phyloP scores from a whole-genome alignment of 192 early-diverging fungal species.

The Cetraspora pellucida region DNA sequence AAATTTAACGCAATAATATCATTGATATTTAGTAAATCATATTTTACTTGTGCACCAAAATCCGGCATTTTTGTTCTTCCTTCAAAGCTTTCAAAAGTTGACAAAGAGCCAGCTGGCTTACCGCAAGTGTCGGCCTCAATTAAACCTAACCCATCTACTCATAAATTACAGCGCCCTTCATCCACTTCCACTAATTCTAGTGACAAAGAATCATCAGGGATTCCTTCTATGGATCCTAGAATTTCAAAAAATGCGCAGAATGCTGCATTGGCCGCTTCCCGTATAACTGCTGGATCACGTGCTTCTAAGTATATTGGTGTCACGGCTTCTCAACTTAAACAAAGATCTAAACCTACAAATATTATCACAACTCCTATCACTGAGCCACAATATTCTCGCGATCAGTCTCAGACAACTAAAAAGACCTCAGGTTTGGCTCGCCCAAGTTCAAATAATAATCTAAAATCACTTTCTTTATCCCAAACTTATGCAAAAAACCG shows the following conservation, averaged over 20 bases:
- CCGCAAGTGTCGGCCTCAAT: not conserved
- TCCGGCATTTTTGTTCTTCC: conserved; percentile 75
- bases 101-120: conserved; percentile 15
- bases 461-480: no score
- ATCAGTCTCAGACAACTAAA: not conserved
- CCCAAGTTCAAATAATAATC: conserved; percentile 2
- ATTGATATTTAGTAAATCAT: conserved; percentile 52
- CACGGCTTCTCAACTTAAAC: conserved; percentile 56
- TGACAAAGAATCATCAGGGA: conserved; percentile 23
- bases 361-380: not conserved
- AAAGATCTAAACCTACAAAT: conserved; percentile 33
- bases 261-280: conserved; percentile 49
- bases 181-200: conserved; percentile 28
- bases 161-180: conserved; percentile 31
- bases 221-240: conserved; percentile 22
- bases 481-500: not conserved
- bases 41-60: conserved; percentile 71
- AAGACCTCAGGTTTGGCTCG: conserved; percentile 2
- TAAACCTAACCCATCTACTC: not conserved
- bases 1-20: not conserved
- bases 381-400: not conserved
- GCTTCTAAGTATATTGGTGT: conserved; percentile 61
- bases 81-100: conserved; percentile 53
- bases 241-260: conserved; percentile 39
- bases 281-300: conserved; percentile 58